Conservation (phyloP, 768 basidiomycete species). For the Suillus spraguei region DNA sequence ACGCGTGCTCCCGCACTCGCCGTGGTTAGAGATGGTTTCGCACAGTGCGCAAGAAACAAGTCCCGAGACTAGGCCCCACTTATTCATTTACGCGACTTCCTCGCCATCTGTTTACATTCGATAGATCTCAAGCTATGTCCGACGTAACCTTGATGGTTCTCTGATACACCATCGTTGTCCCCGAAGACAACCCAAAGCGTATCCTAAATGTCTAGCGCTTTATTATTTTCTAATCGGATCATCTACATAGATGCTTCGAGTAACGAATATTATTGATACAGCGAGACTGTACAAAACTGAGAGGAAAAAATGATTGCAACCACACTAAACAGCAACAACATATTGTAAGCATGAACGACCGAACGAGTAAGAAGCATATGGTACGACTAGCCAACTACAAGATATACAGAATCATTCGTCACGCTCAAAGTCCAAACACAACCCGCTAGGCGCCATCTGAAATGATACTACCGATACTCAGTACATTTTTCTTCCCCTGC, state of each 20-base stretch:
- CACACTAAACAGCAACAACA: background rate
- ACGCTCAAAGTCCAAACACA: background rate
- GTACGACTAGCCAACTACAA: constrained; percentile 3
- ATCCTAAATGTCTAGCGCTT: background rate
- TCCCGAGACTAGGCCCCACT: no score
- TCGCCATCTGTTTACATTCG: no score
- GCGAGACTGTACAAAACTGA: background rate
- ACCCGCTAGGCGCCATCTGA: constrained; percentile 41
- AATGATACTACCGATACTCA: constrained; percentile 75
- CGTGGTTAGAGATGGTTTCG: no score
- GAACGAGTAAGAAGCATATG: background rate
- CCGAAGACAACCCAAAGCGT: background rate
- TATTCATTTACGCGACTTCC: no score
- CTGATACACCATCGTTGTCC: background rate
- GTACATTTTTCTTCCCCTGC: constrained; percentile 58
- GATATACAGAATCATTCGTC: background rate
- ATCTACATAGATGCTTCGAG: background rate
- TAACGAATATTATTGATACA: constrained; percentile 3
- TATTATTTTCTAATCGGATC: background rate
- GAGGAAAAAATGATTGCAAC: background rate
- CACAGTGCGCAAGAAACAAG: no score
- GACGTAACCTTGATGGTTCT: no score
- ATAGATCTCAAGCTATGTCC: no score
- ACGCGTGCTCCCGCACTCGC: no score
- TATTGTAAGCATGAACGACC: background rate